Conservation (phyloP, 1,284 basidiomycete species). For the Veloporphyrellus conicus region DNA sequence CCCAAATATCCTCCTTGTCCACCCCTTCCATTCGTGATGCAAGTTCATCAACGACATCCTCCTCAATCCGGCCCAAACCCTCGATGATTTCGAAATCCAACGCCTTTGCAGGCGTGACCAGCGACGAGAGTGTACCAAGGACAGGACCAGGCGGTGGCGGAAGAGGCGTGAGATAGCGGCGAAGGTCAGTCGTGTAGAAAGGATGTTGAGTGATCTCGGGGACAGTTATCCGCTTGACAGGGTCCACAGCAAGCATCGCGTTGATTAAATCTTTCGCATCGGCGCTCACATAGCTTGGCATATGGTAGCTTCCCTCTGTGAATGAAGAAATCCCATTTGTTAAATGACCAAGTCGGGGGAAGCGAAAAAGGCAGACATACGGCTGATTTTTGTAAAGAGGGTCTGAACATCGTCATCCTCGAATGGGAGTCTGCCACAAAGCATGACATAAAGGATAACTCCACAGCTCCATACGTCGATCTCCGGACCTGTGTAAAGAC, state of each 20-base stretch:
- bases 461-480: constrained; percentile 98
- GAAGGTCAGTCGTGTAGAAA: constrained; percentile 84
- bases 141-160: constrained; percentile 78
- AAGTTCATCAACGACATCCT: constrained; percentile 83
- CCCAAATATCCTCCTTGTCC: constrained; percentile 80
- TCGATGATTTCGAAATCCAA: constrained; percentile 77
- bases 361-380: constrained; percentile 64
- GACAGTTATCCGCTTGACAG: constrained; percentile 87
- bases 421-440: constrained; percentile 88
- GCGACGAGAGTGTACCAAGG: constrained; percentile 63
- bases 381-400: constrained; percentile 89
- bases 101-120: constrained; percentile 60
- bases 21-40: constrained; percentile 73
- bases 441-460: constrained; percentile 93
- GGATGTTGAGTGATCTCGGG: constrained; percentile 85
- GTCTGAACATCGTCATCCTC: constrained; percentile 93
- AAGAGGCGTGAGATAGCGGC: constrained; percentile 80
- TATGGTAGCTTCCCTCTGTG: constrained; percentile 78
- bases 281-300: constrained; percentile 72
- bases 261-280: constrained; percentile 78
- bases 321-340: background rate
- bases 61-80: constrained; percentile 84
- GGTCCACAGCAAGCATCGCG: constrained; percentile 87
- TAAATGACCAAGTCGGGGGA: background rate
- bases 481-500: constrained; percentile 90